Evolutionary conservation across 768 basidiomycete species (phyloP).

Genomic region (Pleurotus pulmonarius): DNA sequence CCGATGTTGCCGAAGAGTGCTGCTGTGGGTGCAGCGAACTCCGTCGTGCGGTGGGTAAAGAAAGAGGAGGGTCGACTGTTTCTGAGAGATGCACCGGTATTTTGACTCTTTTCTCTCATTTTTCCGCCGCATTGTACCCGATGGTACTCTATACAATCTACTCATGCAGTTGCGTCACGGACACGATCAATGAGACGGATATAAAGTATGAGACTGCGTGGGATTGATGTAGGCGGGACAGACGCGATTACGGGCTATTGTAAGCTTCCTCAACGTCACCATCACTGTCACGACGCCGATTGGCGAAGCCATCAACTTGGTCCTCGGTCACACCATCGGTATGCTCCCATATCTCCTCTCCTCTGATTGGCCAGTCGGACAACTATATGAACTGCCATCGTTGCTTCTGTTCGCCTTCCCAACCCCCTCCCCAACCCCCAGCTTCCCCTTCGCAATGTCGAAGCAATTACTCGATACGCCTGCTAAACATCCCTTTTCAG

Average conservation of each 20-base stretch:
- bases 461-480: conserved; percentile 34
- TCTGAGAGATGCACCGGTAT: conserved; percentile 85
- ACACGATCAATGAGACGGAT: too few species aligned
- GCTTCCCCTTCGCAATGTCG: conserved; percentile 23
- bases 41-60: conserved; percentile 87
- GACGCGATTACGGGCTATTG: neutral
- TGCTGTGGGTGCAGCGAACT: conserved; percentile 83
- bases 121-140: neutral
- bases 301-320: neutral
- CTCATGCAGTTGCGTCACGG: neutral
- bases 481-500: conserved; percentile 41
- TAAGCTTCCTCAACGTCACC: neutral
- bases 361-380: neutral
- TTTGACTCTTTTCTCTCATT: conserved; percentile 33
- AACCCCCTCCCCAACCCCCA: neutral
- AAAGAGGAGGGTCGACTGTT: conserved; percentile 82
- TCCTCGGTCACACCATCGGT: neutral
- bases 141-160: neutral
- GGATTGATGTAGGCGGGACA: neutral
- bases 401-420: too few species aligned
- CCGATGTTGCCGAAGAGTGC: conserved; percentile 86
- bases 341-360: neutral
- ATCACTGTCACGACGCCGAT: neutral
- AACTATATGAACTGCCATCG: neutral
- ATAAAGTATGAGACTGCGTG: neutral